Percentiles rank a stretch among this genome's conserved stretches.
These are phyloP conservation scores for Coniochaeta prunicola DNA, from an alignment of 2,329 filamentous ascomycete genomes.

Conservation along the genomic window DNA sequence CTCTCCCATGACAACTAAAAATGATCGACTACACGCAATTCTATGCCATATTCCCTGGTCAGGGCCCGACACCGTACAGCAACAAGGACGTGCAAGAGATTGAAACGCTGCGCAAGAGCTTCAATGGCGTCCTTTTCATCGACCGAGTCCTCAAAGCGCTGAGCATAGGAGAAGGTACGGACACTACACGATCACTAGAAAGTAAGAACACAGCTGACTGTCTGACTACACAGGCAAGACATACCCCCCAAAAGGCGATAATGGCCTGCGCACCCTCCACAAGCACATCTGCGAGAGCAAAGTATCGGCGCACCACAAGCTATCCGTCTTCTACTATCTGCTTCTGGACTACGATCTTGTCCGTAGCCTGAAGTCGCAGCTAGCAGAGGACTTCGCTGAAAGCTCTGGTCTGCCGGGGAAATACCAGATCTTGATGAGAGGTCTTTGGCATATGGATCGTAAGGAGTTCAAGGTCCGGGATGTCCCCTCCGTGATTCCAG, in stretches of 20 bases:
- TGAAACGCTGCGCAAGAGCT: conserved; percentile 55
- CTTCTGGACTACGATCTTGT: conserved; percentile 63
- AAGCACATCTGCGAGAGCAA: conserved; percentile 57
- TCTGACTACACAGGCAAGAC: conserved; percentile 40
- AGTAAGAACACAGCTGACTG: conserved; percentile 15
- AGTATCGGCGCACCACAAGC: conserved; percentile 68
- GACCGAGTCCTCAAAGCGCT: conserved; percentile 68
- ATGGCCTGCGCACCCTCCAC: conserved; percentile 62
- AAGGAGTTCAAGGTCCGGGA: conserved; percentile 54
- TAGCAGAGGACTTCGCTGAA: conserved; percentile 50
- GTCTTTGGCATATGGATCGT: conserved; percentile 73
- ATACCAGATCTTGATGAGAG: conserved; percentile 75
- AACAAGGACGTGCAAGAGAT: conserved; percentile 55
- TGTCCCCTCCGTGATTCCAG: no score
- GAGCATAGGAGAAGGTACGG: conserved; percentile 36
- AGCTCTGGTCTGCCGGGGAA: conserved; percentile 62
- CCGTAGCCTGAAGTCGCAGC: conserved; percentile 37
- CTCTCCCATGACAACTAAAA: conserved; percentile 3
- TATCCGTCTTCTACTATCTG: conserved; percentile 77
- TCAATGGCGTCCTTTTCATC: conserved; percentile 69
- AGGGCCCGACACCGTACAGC: conserved; percentile 55
- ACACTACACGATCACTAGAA: not conserved
- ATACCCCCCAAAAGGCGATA: conserved; percentile 69
- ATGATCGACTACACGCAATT: conserved; percentile 64
- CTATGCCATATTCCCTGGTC: conserved; percentile 58